Evolutionary conservation across 257 asterid species (phyloP), one percentile per base, ranked within the genome.

Genomic region (Ophiorrhiza pumila): DNA sequence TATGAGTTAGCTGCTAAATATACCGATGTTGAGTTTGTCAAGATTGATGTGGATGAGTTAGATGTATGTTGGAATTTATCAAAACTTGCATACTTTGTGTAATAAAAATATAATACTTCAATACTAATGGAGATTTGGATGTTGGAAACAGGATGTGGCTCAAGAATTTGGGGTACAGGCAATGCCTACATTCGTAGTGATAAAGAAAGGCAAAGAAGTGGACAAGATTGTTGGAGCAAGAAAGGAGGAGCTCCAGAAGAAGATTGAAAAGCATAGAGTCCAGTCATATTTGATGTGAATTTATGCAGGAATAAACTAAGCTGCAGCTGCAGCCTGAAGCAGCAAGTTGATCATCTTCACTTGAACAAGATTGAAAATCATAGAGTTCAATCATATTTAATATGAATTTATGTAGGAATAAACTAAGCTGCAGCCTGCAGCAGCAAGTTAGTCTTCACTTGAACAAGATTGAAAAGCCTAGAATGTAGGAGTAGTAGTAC

Each of bases 101-200:
- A n/a, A n/a, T n/a, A n/a, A n/a, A n/a, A n/a, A n/a, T n/a, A n/a
- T n/a, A n/a, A n/a, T n/a, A n/a, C n/a, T n/a, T n/a, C n/a, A n/a
- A n/a, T n/a, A n/a, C n/a, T n/a, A n/a, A n/a, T n/a, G n/a, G n/a
- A n/a, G n/a, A n/a, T 32, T 3, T 52, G 37, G 20, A 75, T 79
- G 32, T 1, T 71, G 34, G 15, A 43, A 72, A 77, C 84, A 90
- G 96, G 92, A 75, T n/a, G 90, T 90, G 52, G 92, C 94, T 52
- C 73, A 82, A 43, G 89, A 84, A 70, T 92, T 77, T 55, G 89
- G 74, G 43, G 96, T 88, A 31, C 81, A 84, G 34, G 84, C 83
- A 61, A 80, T 88, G 96, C 94, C 96, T 47, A 87, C 96, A 11
- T 87, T 88, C 80, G 29, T 90, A 56, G 39, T 92, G 79, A 71